Evolutionary conservation across 2,329 filamentous ascomycete species (phyloP).

Genomic region (Pseudocercospora fijiensis): DNA sequence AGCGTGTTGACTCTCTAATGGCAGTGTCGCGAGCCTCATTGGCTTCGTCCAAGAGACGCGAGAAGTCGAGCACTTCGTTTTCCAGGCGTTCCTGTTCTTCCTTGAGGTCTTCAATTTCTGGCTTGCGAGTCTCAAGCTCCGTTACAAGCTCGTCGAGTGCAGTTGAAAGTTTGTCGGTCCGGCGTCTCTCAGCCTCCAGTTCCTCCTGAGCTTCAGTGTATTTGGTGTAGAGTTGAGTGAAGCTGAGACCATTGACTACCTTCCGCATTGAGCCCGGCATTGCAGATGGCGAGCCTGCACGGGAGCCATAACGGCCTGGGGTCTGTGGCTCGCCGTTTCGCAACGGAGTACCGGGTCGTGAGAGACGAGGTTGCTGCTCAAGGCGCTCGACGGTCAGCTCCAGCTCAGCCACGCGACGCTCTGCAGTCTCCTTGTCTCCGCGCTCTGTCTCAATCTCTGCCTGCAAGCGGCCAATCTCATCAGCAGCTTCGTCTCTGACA

Average conservation of each 20-base stretch:
- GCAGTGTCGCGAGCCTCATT: constrained; percentile 77
- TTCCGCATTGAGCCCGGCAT: constrained; percentile 55
- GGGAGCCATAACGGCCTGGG: constrained; percentile 32
- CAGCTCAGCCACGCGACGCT: constrained; percentile 63
- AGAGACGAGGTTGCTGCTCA: constrained; percentile 34
- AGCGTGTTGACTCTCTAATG: constrained; percentile 74
- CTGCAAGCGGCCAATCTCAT: constrained; percentile 52
- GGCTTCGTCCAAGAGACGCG: constrained; percentile 76
- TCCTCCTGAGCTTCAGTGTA: constrained; percentile 66
- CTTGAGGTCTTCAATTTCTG: constrained; percentile 82
- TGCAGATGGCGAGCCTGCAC: constrained; percentile 47
- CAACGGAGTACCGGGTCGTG: constrained; percentile 54
- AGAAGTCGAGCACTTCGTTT: constrained; percentile 73
- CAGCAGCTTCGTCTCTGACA: constrained; percentile 65
- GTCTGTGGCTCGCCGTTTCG: constrained; percentile 40
- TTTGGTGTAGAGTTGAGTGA: constrained; percentile 64
- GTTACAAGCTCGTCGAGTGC: constrained; percentile 83
- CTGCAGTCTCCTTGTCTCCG: constrained; percentile 60
- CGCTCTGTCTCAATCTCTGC: constrained; percentile 54
- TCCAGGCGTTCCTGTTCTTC: constrained; percentile 78
- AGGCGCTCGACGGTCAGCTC: constrained; percentile 63
- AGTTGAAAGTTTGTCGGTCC: constrained; percentile 69
- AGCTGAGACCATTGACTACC: constrained; percentile 53
- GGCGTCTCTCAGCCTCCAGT: constrained; percentile 70
- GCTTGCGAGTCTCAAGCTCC: constrained; percentile 79